These are phyloP conservation scores for Wickerhamiella nectarea DNA, from an alignment of 805 yeast genomes.

Conservation along the genomic window DNA sequence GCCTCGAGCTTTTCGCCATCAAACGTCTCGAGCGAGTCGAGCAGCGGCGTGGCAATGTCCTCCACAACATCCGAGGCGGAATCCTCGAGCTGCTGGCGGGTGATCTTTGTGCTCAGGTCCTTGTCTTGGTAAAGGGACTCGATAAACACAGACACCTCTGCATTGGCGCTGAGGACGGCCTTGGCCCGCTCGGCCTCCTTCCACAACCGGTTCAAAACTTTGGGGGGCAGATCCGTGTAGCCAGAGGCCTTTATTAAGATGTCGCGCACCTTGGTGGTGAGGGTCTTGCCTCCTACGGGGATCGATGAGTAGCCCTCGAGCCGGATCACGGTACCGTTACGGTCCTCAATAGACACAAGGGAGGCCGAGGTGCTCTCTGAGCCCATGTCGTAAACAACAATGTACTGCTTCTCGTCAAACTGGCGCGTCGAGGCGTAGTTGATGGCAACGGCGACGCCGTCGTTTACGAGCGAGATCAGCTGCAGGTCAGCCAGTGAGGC, in stretches of 20 bases:
- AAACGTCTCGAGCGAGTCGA: slow-evolving; percentile 34
- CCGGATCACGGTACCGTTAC: slow-evolving; percentile 27
- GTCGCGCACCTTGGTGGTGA: slow-evolving; percentile 54
- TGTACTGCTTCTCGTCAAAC: slow-evolving; percentile 39
- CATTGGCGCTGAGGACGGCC: slow-evolving; percentile 72
- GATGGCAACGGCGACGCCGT: slow-evolving; percentile 83
- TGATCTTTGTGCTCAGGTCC: slow-evolving; percentile 54
- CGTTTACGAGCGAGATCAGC: slow-evolving; percentile 62
- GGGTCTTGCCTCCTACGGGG: slow-evolving; percentile 61
- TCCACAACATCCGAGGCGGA: slow-evolving; percentile 31
- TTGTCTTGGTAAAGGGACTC: slow-evolving; percentile 62
- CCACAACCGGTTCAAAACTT: slow-evolving; percentile 53
- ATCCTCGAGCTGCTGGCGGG: slow-evolving; percentile 73
- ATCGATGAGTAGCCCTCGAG: slow-evolving; percentile 63
- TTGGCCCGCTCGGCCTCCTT: slow-evolving; percentile 85
- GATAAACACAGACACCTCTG: slow-evolving; percentile 60
- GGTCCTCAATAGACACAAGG: slow-evolving; percentile 47
- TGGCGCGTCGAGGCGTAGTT: slow-evolving; percentile 55
- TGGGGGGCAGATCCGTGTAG: slow-evolving; percentile 33
- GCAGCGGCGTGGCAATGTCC: slow-evolving; percentile 42
- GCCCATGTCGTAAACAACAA: slow-evolving; percentile 79
- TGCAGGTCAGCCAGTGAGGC: slow-evolving; percentile 54
- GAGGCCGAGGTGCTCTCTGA: slow-evolving; percentile 86
- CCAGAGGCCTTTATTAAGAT: slow-evolving; percentile 42
- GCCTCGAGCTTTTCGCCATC: slow-evolving; percentile 21